phyloP scores from a whole-genome alignment of 2,329 filamentous ascomycete species.

The Dendrostoma leiphaemia region DNA sequence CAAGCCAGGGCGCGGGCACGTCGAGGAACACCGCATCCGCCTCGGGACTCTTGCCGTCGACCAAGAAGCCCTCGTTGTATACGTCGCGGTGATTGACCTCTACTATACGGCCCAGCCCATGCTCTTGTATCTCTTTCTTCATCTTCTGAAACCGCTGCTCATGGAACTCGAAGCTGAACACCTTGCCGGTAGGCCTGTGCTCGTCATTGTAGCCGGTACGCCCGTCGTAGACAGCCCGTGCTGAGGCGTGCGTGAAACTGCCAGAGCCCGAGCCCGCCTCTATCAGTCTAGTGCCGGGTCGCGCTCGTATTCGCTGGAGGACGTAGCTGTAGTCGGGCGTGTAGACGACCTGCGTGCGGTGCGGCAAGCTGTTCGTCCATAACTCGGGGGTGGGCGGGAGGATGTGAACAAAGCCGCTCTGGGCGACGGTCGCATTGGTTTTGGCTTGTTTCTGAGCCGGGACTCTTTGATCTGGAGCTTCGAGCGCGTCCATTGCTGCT shows the following conservation, averaged over 20 bases:
- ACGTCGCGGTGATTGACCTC: slow-evolving; percentile 77
- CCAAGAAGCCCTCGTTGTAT: slow-evolving; percentile 70
- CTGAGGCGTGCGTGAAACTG: slow-evolving; percentile 79
- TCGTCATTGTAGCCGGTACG: slow-evolving; percentile 45
- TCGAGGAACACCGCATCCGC: slow-evolving; percentile 77
- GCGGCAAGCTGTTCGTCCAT: slow-evolving; percentile 77
- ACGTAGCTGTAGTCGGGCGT: slow-evolving; percentile 86
- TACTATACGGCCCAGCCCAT: slow-evolving; percentile 64
- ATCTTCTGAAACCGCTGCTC: slow-evolving; percentile 69
- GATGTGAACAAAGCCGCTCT: slow-evolving; percentile 74
- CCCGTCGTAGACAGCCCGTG: slow-evolving; percentile 70
- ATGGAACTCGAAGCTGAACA: slow-evolving; percentile 84
- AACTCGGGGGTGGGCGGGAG: slow-evolving; percentile 77
- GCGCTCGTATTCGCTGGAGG: slow-evolving; percentile 70
- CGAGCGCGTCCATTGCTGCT: slow-evolving; percentile 5
- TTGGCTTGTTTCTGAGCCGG: slow-evolving; percentile 10
- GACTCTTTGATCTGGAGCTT: slow-evolving; percentile 22
- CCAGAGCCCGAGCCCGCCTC: slow-evolving; percentile 82
- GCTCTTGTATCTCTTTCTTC: slow-evolving; percentile 65
- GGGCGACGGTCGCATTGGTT: slow-evolving; percentile 43
- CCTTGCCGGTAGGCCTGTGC: slow-evolving; percentile 56
- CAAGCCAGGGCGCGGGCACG: slow-evolving; percentile 77
- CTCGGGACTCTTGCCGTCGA: slow-evolving; percentile 56
- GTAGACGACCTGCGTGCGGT: slow-evolving; percentile 84
- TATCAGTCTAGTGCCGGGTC: slow-evolving; percentile 71